A percentile compares a stretch with the other conserved stretches of the same genome.
Conservation (phyloP, 1,284 basidiomycete species). For the Fomes fomentarius region DNA sequence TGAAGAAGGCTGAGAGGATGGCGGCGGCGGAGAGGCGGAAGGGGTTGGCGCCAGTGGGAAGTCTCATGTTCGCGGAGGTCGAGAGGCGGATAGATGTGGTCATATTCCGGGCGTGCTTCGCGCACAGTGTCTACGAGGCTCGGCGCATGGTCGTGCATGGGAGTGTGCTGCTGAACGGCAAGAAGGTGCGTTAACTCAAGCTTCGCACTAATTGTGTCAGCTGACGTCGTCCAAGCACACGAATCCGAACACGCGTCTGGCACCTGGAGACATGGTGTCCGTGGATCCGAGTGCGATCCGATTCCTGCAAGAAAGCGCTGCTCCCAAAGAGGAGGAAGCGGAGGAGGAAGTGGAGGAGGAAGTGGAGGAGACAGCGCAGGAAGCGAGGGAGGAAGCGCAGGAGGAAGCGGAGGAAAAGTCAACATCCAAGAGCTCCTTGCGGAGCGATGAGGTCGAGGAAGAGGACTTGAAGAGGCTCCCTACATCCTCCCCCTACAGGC, state of each 20-base stretch:
- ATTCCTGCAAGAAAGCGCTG: slow-evolving; percentile 58
- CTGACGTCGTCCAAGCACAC: slow-evolving; percentile 55
- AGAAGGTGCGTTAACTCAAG: slow-evolving; percentile 60
- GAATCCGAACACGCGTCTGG: slow-evolving; percentile 88
- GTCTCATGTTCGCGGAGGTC: slow-evolving; percentile 92
- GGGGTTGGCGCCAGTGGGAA: slow-evolving; percentile 79
- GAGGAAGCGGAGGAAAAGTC: too few relatives aligned
- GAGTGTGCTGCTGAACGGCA: slow-evolving; percentile 88
- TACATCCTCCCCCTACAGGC: slow-evolving; percentile 2
- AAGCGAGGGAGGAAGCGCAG: too few relatives aligned
- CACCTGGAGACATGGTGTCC: slow-evolving; percentile 93
- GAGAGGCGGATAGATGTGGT: slow-evolving; percentile 94
- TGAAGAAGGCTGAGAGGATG: slow-evolving; percentile 49
- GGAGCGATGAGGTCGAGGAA: too few relatives aligned
- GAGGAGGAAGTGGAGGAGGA: slow-evolving; percentile 1
- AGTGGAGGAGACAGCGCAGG: background rate
- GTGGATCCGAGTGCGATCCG: slow-evolving; percentile 84
- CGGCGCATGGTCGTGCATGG: slow-evolving; percentile 87
- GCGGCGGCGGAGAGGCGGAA: slow-evolving; percentile 60
- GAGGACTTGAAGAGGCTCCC: background rate
- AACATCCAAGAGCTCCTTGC: too few relatives aligned
- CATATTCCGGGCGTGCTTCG: slow-evolving; percentile 92
- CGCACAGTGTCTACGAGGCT: slow-evolving; percentile 89
- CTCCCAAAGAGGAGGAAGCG: slow-evolving; percentile 26
- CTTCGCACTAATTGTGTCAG: background rate